Evolutionary conservation across 163 green algal genomes (phyloP), one percentile per base, ranked within the genome.

Genomic region (Scenedesmus sp.): DNA sequence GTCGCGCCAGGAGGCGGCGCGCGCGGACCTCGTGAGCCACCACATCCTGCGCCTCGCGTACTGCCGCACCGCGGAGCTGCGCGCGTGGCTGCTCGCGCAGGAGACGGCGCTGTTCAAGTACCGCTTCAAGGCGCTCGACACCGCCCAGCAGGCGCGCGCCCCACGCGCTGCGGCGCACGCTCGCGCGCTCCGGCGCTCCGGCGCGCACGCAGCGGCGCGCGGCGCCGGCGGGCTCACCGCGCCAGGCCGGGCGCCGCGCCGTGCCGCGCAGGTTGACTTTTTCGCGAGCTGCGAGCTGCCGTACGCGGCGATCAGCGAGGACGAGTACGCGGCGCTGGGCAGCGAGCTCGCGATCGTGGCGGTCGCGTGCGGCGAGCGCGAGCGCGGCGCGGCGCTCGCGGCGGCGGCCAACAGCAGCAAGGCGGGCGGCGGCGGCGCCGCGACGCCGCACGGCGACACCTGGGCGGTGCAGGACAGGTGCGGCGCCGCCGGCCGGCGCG

Each of bases 1-100:
- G 31, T 85, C 73, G 1, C 44, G 58, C 0, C 85, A 88, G 56
- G 83, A 89, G n/a, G 75, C 77, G 22, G 51, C 24, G 22, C 89
- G 89, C 63, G 91, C 90, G 60, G 95, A 99, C 79, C 45, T 85
- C 10, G 71, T 95, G 0, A 95, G 86, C 13, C 96, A 99, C 85
- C 97, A 92, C 87, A 91, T 98, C 53, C 87, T 99, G 84, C 93
- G 96, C 28, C 78, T 99, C 42, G 94, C 93, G 10, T 98, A 97
- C 86, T 98, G 92, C 89, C 31, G 73, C 24, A 87, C 82, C 11
- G 66, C 84, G 57, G 91, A 96, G 50, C 83, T 95, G 34, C 84
- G 92, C 36, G 85, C 83, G 31, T 96, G 92, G 93, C 87, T 97
- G 51, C 71, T 96, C 5, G 60, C 60, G 39, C 88, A 96, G 62